phyloP scores from a whole-genome alignment of 2,329 filamentous ascomycete genomes.

The Hansfordia pulvinata region DNA sequence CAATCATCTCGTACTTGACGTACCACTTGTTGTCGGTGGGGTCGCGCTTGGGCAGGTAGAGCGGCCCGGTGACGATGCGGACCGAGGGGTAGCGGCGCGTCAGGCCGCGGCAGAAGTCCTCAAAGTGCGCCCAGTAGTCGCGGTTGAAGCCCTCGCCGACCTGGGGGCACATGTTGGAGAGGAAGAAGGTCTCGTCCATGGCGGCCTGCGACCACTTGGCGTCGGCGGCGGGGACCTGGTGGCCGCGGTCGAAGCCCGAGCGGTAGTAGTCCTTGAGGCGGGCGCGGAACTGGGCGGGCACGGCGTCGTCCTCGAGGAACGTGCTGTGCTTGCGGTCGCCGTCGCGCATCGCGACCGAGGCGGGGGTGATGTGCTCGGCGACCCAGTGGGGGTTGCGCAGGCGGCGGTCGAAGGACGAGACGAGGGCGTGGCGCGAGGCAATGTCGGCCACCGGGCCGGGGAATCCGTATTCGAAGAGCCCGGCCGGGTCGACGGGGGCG shows the following conservation, averaged over 20 bases:
- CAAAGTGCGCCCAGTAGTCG: constrained; percentile 98
- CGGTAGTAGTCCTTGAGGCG: constrained; percentile 89
- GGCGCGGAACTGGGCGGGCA: constrained; percentile 80
- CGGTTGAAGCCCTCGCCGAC: constrained; percentile 97
- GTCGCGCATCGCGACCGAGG: constrained; percentile 59
- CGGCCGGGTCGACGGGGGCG: constrained; percentile 55
- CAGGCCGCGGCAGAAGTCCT: constrained; percentile 86
- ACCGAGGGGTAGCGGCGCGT: constrained; percentile 74
- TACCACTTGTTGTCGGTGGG: constrained; percentile 84
- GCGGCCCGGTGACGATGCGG: constrained; percentile 79
- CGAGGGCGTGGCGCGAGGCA: constrained; percentile 59
- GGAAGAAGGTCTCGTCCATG: constrained; percentile 89
- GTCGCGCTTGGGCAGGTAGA: constrained; percentile 83
- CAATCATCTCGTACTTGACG: constrained; percentile 91
- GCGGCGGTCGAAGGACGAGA: constrained; percentile 82
- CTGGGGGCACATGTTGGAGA: constrained; percentile 97
- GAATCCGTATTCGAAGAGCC: constrained; percentile 78
- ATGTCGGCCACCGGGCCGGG: constrained; percentile 82
- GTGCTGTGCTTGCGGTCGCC: constrained; percentile 74
- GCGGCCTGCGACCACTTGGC: constrained; percentile 88
- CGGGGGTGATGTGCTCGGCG: constrained; percentile 87
- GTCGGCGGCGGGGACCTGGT: constrained; percentile 94
- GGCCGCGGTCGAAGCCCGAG: constrained; percentile 87
- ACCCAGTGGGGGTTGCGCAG: constrained; percentile 91
- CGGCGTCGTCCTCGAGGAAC: constrained; percentile 68